Base-by-base conservation (phyloP, 495 filamentous ascomycete species). In the Pyrenopolyporus hunteri region DNA sequence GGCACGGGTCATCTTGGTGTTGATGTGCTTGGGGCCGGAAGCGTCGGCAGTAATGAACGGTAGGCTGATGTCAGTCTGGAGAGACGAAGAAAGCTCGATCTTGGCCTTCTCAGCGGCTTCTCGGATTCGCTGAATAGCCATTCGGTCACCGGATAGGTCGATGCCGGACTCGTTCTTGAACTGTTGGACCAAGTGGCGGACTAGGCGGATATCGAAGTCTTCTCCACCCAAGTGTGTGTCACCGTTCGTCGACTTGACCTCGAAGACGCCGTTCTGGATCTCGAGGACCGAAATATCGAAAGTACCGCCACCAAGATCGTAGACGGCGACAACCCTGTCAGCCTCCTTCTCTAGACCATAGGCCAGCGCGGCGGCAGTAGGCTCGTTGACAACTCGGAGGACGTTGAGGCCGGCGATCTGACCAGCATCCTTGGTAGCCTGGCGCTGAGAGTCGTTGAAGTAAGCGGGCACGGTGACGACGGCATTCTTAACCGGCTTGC, bases 91-190 rank as follows among this genome's bases (percentile, higher is more conserved):
- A 61, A 98, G 85, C 80, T 98, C 94, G 72, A 98, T 98, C 90
- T 98, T 98, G 73, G 94, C 94, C 87, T 98, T 98, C 86, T 98
- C 94, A 60, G 95, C 94, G 62, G 94, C 94, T 82, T 98, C 94
- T 79, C 94, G 94, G 75, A 98, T 97, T 81, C 94, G 85, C 83
- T 98, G 94, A 67, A 98, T 95, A 55, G 94, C 94, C 94, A 98
- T 98, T 71, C 94, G 93, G 83, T 98, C 94, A 64, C 78, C 78
- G 29, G 89, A 89, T 45, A 98, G 85, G 76, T 98, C 95, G 57
- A 98, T 90, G 48, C 91, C 88, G 25, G 89, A 89, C 54, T 97
- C 91, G 78, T 90, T 91, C 89, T 97, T 97, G 84, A 98, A 98
- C 72, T 95, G 86, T 76, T 89, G 83, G 46, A 97, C 92, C 29